Percentiles rank a stretch among this genome's conserved stretches.
phyloP scores from a whole-genome alignment of 345 rosid genomes.

The sweet orange (Citrus sinensis) region DVS_A1.0 CM039166.1:25340001-25340500 shows the following conservation, averaged over 20 bases:
- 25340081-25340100: background rate
- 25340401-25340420: conserved; percentile 85
- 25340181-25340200: conserved; percentile 98
- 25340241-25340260: conserved; percentile 96
- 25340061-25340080: background rate
- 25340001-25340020: background rate
- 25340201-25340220: conserved; percentile 93
- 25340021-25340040: background rate
- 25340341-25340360: conserved; percentile 92
- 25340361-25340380: conserved; percentile 96
- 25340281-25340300: conserved; percentile 96
- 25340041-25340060: background rate
- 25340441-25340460: conserved; percentile 91
- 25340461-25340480: conserved; percentile 88
- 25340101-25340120: background rate
- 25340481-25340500: conserved; percentile 79
- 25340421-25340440: conserved; percentile 83
- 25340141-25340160: conserved; percentile 96
- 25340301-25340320: conserved; percentile 97
- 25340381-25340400: conserved; percentile 95
- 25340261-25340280: conserved; percentile 98
- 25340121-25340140: conserved; percentile 39
- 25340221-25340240: conserved; percentile 97
- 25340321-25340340: conserved; percentile 96
- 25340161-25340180: conserved; percentile 99